Evolutionary conservation across 2,329 filamentous ascomycete genomes (phyloP).

Genomic region (Tympanopsis confertula): DNA sequence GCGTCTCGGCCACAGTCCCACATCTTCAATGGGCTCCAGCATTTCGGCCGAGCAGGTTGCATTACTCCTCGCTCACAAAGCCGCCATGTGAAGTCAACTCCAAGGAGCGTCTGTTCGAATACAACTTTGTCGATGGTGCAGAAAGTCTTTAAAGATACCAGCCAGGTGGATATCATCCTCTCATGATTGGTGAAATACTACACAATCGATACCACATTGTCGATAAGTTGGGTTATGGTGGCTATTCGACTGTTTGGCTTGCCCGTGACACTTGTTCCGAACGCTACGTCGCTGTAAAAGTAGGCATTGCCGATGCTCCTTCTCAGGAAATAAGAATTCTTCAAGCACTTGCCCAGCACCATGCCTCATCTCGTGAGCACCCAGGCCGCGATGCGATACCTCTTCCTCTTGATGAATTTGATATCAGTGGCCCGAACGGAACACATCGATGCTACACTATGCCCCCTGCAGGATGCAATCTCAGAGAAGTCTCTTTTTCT

Average conservation of each 20-base stretch:
- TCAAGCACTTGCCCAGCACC: no score
- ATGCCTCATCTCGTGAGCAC: not conserved
- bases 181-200: slow-evolving; percentile 9
- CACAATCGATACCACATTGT: slow-evolving; percentile 11
- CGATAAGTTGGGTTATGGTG: slow-evolving; percentile 12
- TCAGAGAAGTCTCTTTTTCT: slow-evolving; percentile 14
- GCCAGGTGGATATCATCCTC: slow-evolving; percentile 6
- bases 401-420: slow-evolving; percentile 11
- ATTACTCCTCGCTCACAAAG: no score
- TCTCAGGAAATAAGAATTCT: not conserved
- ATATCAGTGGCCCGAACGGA: slow-evolving; percentile 14
- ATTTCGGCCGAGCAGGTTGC: no score
- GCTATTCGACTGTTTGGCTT: slow-evolving; percentile 13
- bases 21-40: no score
- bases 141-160: not conserved
- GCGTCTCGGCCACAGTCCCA: no score
- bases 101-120: no score
- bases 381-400: slow-evolving; percentile 5
- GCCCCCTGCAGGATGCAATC: slow-evolving; percentile 12
- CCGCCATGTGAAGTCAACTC: no score
- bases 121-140: not conserved
- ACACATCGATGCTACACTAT: slow-evolving; percentile 13
- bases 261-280: slow-evolving; percentile 11
- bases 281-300: not conserved
- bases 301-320: slow-evolving; percentile 2